Evolutionary conservation across 2,329 filamentous ascomycete species (phyloP).

Genomic region (Didymella keratinophila): DNA sequence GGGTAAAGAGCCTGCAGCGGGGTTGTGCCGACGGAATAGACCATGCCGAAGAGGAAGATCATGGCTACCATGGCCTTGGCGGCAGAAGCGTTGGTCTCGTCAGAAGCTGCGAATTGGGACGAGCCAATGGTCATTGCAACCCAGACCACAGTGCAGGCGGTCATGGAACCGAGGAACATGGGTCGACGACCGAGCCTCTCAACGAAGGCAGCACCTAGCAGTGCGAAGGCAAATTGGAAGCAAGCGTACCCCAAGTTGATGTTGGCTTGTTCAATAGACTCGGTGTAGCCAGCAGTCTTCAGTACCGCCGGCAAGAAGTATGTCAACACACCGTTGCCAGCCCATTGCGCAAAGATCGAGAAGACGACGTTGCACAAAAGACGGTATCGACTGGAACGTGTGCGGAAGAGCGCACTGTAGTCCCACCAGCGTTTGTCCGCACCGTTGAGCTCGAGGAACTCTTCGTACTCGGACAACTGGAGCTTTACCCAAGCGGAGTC

Average conservation of each 20-base stretch:
- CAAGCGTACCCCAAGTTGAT: slow-evolving; percentile 2
- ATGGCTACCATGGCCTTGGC: slow-evolving; percentile 23
- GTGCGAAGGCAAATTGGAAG: slow-evolving; percentile 1
- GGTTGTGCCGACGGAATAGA: slow-evolving; percentile 51
- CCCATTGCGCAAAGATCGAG: slow-evolving; percentile 61
- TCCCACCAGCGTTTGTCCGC: slow-evolving; percentile 46
- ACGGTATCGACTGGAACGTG: slow-evolving; percentile 60
- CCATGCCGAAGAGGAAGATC: slow-evolving; percentile 55
- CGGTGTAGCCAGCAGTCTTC: slow-evolving; percentile 1
- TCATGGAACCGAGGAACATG: slow-evolving; percentile 1
- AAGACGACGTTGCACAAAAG: slow-evolving; percentile 61
- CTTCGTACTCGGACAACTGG: slow-evolving; percentile 48
- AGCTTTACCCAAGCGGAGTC: slow-evolving; percentile 46
- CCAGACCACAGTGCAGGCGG: slow-evolving; percentile 1
- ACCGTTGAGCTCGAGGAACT: slow-evolving; percentile 33
- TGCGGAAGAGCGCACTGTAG: slow-evolving; percentile 45
- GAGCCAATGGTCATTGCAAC: slow-evolving; percentile 16
- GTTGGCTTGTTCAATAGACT: slow-evolving; percentile 1
- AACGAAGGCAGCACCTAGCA: slow-evolving; percentile 1
- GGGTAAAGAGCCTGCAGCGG: slow-evolving; percentile 58
- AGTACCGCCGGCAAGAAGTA: slow-evolving; percentile 1
- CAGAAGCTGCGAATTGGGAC: background rate
- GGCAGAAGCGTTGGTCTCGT: background rate
- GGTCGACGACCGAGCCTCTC: slow-evolving; percentile 1
- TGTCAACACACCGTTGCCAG: slow-evolving; percentile 48